Evolutionary conservation across 202 grass and related monocot species (phyloP), one percentile per base, ranked within the genome.

Genomic region (Zizania palustris): DNA sequence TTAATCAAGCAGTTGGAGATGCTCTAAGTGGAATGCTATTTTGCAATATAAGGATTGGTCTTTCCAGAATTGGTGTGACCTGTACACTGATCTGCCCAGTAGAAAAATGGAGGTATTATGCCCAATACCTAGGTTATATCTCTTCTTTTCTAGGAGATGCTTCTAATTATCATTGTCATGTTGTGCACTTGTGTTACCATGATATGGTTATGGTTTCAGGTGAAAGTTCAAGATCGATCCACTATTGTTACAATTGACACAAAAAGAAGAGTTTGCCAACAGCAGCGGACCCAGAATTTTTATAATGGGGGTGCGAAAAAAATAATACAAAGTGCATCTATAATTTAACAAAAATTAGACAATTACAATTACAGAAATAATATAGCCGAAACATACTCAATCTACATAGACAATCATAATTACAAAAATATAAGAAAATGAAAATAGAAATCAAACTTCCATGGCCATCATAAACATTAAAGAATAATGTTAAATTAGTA

Each of bases 1-100:
- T 97, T 76, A 97, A 97, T 81, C 91, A 94, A 80, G 91, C 95
- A 55, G 83, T 90, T 69, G 89, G 95, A 54, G 91, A 97, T 86
- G 95, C 95, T 82, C 59, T 97, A 59, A 92, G 95, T 72, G 85
- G 91, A 36, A 80, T 97, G 73, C 85, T 86, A 81, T 97, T 81
- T 81, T 97, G 49, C 91, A 83, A 20, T 71, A 90, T 49, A 97
- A 84, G 88, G 78, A 87, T 63, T 97, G 95, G 89, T 90, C 91
- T 64, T 88, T 94, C 65, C 86, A 86, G 80, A 81, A 86, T 56
- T 97, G 95, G 95, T 89, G 85, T 78, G 87, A 92, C 51, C 45
- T 97, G 51, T 97, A 97, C 40, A 85, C 84, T 74, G 95, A 97
- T 88, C 80, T 97, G 49, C 91, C 95, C 8, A 97, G 95, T 63